Percentiles rank a stretch among this genome's conserved stretches.
These are phyloP conservation scores for Nigrospora oryzae DNA, from an alignment of 2,329 filamentous ascomycete species.

Conservation along the genomic window DNA sequence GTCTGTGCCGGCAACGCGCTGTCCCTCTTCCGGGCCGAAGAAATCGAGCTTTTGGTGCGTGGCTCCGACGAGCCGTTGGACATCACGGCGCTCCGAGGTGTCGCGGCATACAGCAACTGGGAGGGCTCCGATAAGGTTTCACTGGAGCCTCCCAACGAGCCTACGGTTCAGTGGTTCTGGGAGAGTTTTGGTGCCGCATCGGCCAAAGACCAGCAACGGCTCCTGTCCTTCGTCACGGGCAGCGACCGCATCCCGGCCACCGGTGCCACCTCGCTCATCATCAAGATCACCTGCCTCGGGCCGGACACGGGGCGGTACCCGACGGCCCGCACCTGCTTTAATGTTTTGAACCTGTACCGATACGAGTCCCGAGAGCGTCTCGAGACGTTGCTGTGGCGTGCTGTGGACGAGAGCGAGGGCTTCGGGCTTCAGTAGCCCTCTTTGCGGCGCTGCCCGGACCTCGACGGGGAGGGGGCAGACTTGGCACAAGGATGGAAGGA, in stretches of 20 bases:
- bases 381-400: slow-evolving; percentile 69
- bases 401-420: slow-evolving; percentile 83
- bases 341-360: slow-evolving; percentile 68
- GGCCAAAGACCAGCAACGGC: slow-evolving; percentile 62
- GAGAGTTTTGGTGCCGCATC: slow-evolving; percentile 61
- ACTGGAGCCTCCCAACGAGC: slow-evolving; percentile 47
- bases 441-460: too few relatives aligned
- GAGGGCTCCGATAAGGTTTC: slow-evolving; percentile 1
- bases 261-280: slow-evolving; percentile 68
- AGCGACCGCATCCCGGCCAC: slow-evolving; percentile 86
- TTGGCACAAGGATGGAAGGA: too few relatives aligned
- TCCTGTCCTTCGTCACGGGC: slow-evolving; percentile 82
- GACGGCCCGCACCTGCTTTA: slow-evolving; percentile 86
- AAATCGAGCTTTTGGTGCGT: slow-evolving; percentile 80
- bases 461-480: too few relatives aligned
- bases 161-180: slow-evolving; percentile 83
- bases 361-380: slow-evolving; percentile 61
- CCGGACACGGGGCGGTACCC: slow-evolving; percentile 69
- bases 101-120: slow-evolving; percentile 81
- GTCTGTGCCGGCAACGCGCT: slow-evolving; percentile 85
- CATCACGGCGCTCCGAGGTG: slow-evolving; percentile 64
- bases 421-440: slow-evolving; percentile 69
- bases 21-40: slow-evolving; percentile 79
- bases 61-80: slow-evolving; percentile 81
- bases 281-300: slow-evolving; percentile 69